Evolutionary conservation across 345 rosid species (phyloP).

Genomic region (Populus nigra): DNA sequence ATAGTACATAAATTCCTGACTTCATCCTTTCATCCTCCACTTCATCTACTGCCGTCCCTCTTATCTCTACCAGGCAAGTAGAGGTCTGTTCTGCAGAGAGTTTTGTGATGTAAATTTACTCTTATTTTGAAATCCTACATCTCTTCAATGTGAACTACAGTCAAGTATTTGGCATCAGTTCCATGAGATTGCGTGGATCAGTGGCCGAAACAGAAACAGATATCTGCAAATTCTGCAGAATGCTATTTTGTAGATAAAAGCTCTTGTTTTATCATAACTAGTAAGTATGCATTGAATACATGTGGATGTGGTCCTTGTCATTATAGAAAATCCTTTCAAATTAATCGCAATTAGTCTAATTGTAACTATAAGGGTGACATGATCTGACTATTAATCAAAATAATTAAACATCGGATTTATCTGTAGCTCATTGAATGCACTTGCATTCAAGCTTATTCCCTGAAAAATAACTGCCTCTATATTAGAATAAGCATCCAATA

Average conservation of each 20-base stretch:
- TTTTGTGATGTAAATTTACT: not conserved
- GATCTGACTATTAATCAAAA: not conserved
- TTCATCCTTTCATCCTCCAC: too few species aligned
- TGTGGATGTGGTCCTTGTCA: not conserved
- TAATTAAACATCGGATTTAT: not conserved
- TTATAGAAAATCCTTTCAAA: not conserved
- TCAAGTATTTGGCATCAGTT: not conserved
- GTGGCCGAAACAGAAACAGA: not conserved
- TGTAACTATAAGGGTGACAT: not conserved
- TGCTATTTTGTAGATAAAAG: not conserved
- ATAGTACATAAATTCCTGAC: not conserved
- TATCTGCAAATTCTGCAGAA: not conserved
- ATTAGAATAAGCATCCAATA: constrained; percentile 34
- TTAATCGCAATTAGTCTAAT: not conserved
- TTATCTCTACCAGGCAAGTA: not conserved
- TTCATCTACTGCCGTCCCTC: too few species aligned
- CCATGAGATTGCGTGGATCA: not conserved
- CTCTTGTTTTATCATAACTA: not conserved
- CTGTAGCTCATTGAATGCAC: not conserved
- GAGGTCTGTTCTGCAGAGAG: not conserved
- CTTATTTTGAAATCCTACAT: not conserved
- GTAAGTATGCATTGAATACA: not conserved
- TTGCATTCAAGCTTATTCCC: not conserved
- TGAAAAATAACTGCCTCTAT: not conserved
- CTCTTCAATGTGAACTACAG: not conserved